Evolutionary conservation across 2,329 filamentous ascomycete genomes (phyloP), one percentile per base, ranked within the genome.

Genomic region (Penicillium frequentans): DNA sequence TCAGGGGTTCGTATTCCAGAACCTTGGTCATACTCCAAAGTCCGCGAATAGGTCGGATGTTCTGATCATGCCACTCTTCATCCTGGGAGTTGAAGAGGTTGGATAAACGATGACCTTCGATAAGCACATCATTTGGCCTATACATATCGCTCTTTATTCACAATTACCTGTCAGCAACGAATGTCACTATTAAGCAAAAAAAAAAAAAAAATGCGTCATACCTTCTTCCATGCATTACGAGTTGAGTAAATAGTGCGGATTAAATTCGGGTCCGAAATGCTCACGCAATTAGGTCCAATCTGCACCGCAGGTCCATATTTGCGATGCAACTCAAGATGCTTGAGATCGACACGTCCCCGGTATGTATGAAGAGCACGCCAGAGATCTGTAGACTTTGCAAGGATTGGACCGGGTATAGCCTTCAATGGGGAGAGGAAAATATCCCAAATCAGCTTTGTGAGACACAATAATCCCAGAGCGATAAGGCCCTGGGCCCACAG

Each of bases 291-390:
- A 3, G 77, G 77, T 3, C 71, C 75, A 24, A 78, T 71, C 7
- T 72, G 73, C 1, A 79, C 74, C 5, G 75, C 69, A 1, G 71
- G 70, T 0, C 77, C 77, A 62, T 78, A 73, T 55, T 71, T 68
- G 1, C 68, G 67, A 56, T 79, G 76, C 19, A 75, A 62, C 47
- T 71, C 63, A 7, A 64, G 45, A 55, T 64, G 52, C 46, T 59
- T 62, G 10, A 39, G 33, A 54, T 64, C 62, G 16, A 61, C 57
- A 44, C 46, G 61, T 5, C 62, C 60, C 10, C 49, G 29, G 45
- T 54, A 49, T 11, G 59, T 56, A 43, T 60, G 58, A 42, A 51
- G 21, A 6, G 57, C 56, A 19, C 60, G 61, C 58, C 62, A 63
- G 9, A 61, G 10, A 52, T 64, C 27, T 7, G 60, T 64, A 19